Evolutionary conservation across 176 grass and related monocot species (phyloP), one percentile per base, ranked within the genome.

Genomic region (Miscanthus lutarioriparius): DNA sequence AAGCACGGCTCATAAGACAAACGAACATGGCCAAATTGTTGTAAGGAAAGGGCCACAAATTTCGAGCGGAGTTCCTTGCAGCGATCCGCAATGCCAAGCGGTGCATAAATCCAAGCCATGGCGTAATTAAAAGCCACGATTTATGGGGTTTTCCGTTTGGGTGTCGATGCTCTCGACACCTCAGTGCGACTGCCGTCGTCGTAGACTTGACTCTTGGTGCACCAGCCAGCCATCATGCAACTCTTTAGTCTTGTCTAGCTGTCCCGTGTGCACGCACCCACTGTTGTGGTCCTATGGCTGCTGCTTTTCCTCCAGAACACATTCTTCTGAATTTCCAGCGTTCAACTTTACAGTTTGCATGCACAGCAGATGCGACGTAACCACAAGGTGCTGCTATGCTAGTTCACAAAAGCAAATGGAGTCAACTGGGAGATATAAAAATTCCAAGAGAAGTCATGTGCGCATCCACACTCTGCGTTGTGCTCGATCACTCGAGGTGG

Each of bases 261-360:
- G 54, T 65, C 39, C 74, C 4, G 49, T 26, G 75, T 32, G 35
- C 62, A 48, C 85, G 27, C 72, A 20, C 20, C n/a, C 22, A 30
- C 11, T 4, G n/a, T 33, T 40, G 19, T 37, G 54, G 36, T 53
- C 36, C 75, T 40, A 25, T 62, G 35, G 53, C 75, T 40, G 27
- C 71, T 4, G 12, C 53, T 38, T 25, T 81, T 79, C 40, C 17
- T 13, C 56, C 23, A 6, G 80, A 73, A 65, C 54, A 14, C 43
- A 30, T 81, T 88, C 43, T 5, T 22, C 67, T 65, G 25, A 41
- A 35, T 14, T 56, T 56, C 9, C 64, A 22, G 49, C 0, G 11
- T 2, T 35, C 26, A 44, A 1, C 80, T 83, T 88, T 86, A 80
- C 84, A 74, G 84, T 87, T 81, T 47, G 47, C 85, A 76, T 26